Conservation (phyloP, 1,284 basidiomycete genomes). For the Termitomyces sp. region DNA sequence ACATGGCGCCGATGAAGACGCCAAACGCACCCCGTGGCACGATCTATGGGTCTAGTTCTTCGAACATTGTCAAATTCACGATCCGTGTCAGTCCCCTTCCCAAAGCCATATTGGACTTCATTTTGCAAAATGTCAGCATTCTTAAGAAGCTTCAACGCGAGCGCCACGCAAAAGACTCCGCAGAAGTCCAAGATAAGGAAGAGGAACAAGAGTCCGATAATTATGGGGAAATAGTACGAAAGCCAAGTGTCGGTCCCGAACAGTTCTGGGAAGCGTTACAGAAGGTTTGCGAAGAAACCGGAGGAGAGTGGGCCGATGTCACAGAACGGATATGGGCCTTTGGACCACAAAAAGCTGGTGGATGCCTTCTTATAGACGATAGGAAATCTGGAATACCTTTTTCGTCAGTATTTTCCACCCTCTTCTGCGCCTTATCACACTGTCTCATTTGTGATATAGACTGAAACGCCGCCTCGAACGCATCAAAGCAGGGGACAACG, state of each 20-base stretch:
- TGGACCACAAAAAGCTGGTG: constrained; percentile 84
- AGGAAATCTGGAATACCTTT: constrained; percentile 37
- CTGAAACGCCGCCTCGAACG: constrained; percentile 44
- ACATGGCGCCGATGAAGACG: constrained; percentile 87
- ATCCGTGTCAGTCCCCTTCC: constrained; percentile 85
- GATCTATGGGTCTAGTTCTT: constrained; percentile 63
- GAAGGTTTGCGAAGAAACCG: constrained; percentile 62
- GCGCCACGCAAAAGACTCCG: constrained; percentile 30
- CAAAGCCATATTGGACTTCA: constrained; percentile 43
- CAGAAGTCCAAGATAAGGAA: constrained; percentile 22
- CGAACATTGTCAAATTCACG: constrained; percentile 77
- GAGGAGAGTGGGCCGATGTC: constrained; percentile 78
- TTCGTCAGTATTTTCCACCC: constrained; percentile 46
- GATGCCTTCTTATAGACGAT: constrained; percentile 82
- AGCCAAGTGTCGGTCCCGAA: constrained; percentile 62
- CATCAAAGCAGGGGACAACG: constrained; percentile 30
- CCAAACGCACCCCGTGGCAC: constrained; percentile 74
- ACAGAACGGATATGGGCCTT: constrained; percentile 84
- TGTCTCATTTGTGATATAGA: constrained; percentile 27
- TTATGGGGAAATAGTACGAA: constrained; percentile 54
- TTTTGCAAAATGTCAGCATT: constrained; percentile 67
- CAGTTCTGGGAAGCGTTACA: constrained; percentile 80
- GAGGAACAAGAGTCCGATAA: constrained; percentile 36
- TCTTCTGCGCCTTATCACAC: constrained; percentile 6
- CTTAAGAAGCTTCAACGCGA: constrained; percentile 53